Conservation (phyloP, 2,329 filamentous ascomycete genomes). For the Cytospora paraplurivora region DNA sequence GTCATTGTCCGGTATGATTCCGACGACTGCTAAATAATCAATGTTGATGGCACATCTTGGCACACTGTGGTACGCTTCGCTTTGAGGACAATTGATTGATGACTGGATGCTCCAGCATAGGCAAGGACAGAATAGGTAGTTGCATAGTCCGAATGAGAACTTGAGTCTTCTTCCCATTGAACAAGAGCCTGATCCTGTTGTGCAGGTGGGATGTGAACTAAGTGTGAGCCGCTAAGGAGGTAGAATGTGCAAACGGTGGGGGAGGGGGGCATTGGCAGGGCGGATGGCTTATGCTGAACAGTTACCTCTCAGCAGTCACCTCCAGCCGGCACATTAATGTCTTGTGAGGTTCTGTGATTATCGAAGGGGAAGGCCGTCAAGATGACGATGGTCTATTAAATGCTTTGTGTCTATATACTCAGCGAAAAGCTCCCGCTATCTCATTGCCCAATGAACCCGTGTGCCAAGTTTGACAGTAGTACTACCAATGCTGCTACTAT, state of each 20-base stretch:
- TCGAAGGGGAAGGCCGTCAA: neutral
- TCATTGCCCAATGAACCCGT: neutral
- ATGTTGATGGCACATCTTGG: neutral
- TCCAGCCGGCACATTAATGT: neutral
- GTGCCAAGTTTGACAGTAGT: neutral
- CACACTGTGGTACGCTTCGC: too few species aligned
- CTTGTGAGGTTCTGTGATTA: too few species aligned
- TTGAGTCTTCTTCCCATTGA: neutral
- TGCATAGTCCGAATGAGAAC: neutral
- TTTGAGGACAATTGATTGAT: neutral
- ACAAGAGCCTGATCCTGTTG: neutral
- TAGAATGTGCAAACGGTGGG: too few species aligned
- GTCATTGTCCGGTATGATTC: slow-evolving; percentile 13
- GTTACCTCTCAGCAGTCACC: neutral
- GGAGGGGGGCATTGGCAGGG: neutral
- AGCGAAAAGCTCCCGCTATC: neutral
- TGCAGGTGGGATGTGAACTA: neutral
- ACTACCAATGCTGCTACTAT: neutral
- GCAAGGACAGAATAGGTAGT: neutral
- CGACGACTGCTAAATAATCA: neutral
- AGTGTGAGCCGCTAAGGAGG: too few species aligned
- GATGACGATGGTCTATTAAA: neutral
- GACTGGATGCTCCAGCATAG: too few species aligned
- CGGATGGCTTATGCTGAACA: neutral
- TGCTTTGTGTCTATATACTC: slow-evolving; percentile 3